Base-by-base conservation (phyloP, 768 basidiomycete genomes). In the Lactarius vividus region DNA sequence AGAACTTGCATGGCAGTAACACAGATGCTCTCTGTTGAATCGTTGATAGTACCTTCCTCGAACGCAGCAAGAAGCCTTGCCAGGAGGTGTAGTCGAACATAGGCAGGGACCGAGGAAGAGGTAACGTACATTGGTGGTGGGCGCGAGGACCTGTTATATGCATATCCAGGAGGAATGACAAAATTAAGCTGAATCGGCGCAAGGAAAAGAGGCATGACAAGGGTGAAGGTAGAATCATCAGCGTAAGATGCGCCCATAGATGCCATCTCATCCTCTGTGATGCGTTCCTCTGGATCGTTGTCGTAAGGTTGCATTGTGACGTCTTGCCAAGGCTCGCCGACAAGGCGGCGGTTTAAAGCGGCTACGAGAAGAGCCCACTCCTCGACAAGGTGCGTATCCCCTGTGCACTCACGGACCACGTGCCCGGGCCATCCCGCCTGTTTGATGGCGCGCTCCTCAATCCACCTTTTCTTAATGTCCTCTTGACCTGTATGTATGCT, bases 21-120 rank as follows among this genome's bases (percentile, higher is more conserved):
- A 57, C 88, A 82, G 63, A 94, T 86, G 1, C 90, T 88, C 72
- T 91, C 87, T 0, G 85, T 89, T 0, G 80, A 74, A 63, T 88
- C 84, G n/a, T 87, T 73, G 46, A 91, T 84, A 26, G 82, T 79
- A 2, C 79, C 80, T 7, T 76, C 75, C 59, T 83, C 77, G 75
- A 90, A 82, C 11, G 81, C 83, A 6, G 74, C 61, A n/a, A 94
- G 79, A 23, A 94, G 78, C 29, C 78, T 78, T 4, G 87, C 83
- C 39, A 92, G 81, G n/a, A 97, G 82, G 72, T 96, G 88, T 4
- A 96, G 83, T 26, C 92, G 87, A 62, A 96, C 79, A 74, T 96
- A 96, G 1, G 92, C 83, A 0, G 95, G 84, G 4, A 89, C 79
- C 1, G 84, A 82, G 0, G 77, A 72, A 1, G 92, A 93, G 1